Percentiles rank a stretch among this genome's conserved stretches.
phyloP scores from a whole-genome alignment of 345 rosid species.

The Linum usitatissimum region DNA sequence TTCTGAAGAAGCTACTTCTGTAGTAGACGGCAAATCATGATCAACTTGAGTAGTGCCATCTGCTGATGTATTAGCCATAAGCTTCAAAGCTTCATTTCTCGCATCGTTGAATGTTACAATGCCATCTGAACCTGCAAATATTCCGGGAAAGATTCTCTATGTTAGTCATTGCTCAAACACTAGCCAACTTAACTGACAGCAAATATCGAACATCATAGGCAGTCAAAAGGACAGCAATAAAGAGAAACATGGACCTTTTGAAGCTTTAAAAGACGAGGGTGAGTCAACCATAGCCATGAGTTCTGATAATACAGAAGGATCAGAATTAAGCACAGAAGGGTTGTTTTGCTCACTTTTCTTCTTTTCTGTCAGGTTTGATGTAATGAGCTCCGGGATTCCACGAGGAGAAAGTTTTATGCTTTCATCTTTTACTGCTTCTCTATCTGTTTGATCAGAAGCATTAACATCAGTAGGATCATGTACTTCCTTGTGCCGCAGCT shows the following conservation, averaged over 20 bases:
- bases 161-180: conserved; percentile 5
- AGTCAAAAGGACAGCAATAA: conserved; percentile 8
- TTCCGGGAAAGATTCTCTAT: conserved; percentile 6
- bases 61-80: conserved; percentile 11
- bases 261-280: conserved; percentile 21
- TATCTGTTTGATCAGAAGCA: conserved; percentile 17
- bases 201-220: not conserved
- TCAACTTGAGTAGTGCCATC: conserved; percentile 5
- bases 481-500: conserved; percentile 18
- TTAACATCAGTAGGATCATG: conserved; percentile 10
- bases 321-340: conserved; percentile 14
- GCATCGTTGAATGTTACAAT: conserved; percentile 18
- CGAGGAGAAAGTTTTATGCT: conserved; percentile 9
- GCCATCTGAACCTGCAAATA: conserved; percentile 28
- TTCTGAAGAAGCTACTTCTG: conserved; percentile 10
- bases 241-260: conserved; percentile 14
- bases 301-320: conserved; percentile 27
- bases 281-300: conserved; percentile 30
- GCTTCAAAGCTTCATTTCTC: conserved; percentile 24
- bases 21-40: too few species aligned
- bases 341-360: conserved; percentile 3
- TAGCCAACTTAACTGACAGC: not conserved
- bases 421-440: not conserved
- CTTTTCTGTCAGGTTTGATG: conserved; percentile 11
- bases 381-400: conserved; percentile 19